Base-by-base conservation (phyloP, 1,139 yeast species). In the Groenewaldozyma auringiensis region DNA sequence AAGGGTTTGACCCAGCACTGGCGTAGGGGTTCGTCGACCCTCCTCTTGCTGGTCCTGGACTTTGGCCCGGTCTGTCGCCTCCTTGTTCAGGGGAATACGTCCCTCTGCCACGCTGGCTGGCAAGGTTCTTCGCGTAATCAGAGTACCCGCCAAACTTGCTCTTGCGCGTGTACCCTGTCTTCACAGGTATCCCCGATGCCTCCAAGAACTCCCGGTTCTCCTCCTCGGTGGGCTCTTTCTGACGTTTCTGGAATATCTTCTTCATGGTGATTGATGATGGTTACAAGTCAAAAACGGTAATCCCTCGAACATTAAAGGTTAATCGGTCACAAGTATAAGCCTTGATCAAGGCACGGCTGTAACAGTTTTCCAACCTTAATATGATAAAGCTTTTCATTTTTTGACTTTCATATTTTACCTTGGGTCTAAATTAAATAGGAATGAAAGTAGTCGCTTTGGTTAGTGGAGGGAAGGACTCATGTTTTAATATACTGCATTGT, bases 401-500 rank as follows among this genome's bases (percentile, higher is more conserved):
- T n/a, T n/a, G n/a, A n/a, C n/a, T n/a, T n/a, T n/a, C n/a, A n/a
- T n/a, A n/a, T n/a, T n/a, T n/a, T n/a, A n/a, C n/a, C n/a, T n/a
- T n/a, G n/a, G n/a, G n/a, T n/a, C n/a, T n/a, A n/a, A n/a, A n/a
- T n/a, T n/a, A n/a, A n/a, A n/a, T n/a, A n/a, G n/a, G n/a, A n/a
- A 92, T 92, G 98, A 88, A 87, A 65, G 86, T 88, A 59, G 84
- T 87, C 35, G 98, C 95, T 0, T 71, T 92, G 37, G 80, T 92
- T 1, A 86, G 96, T 0, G 98, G 98, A 2, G 98, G 98, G 0
- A 92, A 92, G 62, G 98, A 92, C 64, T 88, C 96, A 4, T 87
- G 89, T 67, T 92, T 75, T 63, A 92, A 89, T 60, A 80, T 92
- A 37, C 70, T 87, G 40, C 95, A 89, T 60, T 87, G 97, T 59